Evolutionary conservation across 2,329 filamentous ascomycete species (phyloP), one percentile per base, ranked within the genome.

Genomic region (Talaromyces sp.): DNA sequence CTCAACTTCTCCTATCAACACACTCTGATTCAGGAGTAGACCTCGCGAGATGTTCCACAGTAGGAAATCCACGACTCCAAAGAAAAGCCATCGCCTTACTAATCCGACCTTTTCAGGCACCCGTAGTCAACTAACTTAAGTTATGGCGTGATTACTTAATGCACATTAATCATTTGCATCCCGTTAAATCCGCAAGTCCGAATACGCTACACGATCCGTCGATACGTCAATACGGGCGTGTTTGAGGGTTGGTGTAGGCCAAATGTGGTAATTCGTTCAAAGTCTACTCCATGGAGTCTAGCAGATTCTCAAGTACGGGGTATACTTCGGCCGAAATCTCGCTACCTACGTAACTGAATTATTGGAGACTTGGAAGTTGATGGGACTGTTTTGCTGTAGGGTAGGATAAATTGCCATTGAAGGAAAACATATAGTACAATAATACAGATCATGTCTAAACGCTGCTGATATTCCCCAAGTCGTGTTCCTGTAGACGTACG

Each of bases 391-490:
- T 6, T 31, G 27, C 27, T 31, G 27, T 31, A 31, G 27, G 27
- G 27, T 31, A 31, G 27, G 27, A 6, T 31, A 6, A 5, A 31
- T 6, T n/a, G 14, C 16, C 3, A 19, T 27, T 16, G 35, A 35
- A 22, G 35, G n/a, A 33, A 31, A 13, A 35, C 5, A 31, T 31
- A 37, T 56, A n/a, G 50, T 56, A 37, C 31, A 35, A 14, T 56
- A 13, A 56, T 35, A 37, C 50, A 35, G 16, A 22, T 56, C 9
- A 47, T 13, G 24, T n/a, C 27, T 56, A 56, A 37, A 56, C 50
- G 16, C 31, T 56, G 31, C 72, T 73, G 64, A 73, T 70, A 64
- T 78, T 78, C 27, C 76, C 76, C 39, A 78, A 68, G 66, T 77
- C 75, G 64, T 78, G 76, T 68, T 78, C 76, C 75, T 77, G 9